Conservation (phyloP, 2,329 filamentous ascomycete species). For the Apiospora rasikravindrae region DNA sequence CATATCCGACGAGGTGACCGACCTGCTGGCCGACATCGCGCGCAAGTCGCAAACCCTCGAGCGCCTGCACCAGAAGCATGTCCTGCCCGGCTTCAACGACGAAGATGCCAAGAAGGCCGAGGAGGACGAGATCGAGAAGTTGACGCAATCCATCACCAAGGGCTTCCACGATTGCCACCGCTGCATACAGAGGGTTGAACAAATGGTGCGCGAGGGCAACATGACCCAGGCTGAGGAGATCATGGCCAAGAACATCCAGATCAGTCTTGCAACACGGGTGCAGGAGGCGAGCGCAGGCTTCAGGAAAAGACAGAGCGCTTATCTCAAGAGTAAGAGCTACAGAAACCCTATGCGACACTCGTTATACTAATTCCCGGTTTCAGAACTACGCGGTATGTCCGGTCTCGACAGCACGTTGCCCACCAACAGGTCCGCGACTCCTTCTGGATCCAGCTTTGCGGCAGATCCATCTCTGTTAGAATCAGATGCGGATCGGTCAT, state of each 20-base stretch:
- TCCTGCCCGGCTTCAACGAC: constrained; percentile 95
- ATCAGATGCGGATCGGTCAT: constrained; percentile 90
- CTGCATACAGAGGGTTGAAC: constrained; percentile 85
- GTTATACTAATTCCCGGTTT: neutral
- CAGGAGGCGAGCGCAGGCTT: constrained; percentile 92
- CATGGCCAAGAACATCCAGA: constrained; percentile 96
- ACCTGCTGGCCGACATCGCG: constrained; percentile 79
- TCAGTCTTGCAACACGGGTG: constrained; percentile 83
- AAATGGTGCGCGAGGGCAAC: constrained; percentile 81
- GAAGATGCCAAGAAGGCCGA: constrained; percentile 87
- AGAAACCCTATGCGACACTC: neutral
- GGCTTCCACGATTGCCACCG: constrained; percentile 90
- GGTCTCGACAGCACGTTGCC: constrained; percentile 59
- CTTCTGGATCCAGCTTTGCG: constrained; percentile 63
- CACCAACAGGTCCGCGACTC: constrained; percentile 59
- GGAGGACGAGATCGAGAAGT: constrained; percentile 85
- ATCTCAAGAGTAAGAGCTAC: constrained; percentile 78
- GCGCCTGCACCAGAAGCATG: constrained; percentile 94
- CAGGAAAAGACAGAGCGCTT: constrained; percentile 95
- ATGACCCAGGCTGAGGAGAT: constrained; percentile 86
- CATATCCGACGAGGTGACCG: constrained; percentile 89
- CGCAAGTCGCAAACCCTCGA: constrained; percentile 85
- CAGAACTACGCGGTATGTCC: constrained; percentile 77
- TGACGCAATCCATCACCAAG: constrained; percentile 89
- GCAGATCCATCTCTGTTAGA: constrained; percentile 85